Conservation (phyloP, 768 basidiomycete genomes). For the Leccinum longicurvipes region DNA sequence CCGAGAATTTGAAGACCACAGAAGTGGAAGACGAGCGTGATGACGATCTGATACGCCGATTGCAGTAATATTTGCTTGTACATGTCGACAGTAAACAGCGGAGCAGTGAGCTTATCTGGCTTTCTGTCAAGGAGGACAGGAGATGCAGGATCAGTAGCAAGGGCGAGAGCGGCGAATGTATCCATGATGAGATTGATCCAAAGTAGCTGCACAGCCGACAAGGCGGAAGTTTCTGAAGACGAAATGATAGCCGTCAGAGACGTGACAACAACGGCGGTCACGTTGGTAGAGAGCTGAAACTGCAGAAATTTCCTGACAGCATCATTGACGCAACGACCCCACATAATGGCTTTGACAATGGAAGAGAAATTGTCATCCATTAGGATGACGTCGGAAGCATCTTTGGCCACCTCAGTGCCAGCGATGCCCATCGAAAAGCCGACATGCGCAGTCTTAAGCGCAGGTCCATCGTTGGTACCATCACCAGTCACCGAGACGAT, state of each 20-base stretch:
- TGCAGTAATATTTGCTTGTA: constrained; percentile 94
- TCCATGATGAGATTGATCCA: constrained; percentile 99
- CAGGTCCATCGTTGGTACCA: constrained; percentile 97
- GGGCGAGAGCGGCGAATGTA: constrained; percentile 94
- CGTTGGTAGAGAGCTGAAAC: constrained; percentile 92
- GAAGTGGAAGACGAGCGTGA: constrained; percentile 91
- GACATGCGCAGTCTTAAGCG: constrained; percentile 91
- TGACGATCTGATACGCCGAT: constrained; percentile 77
- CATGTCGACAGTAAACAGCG: constrained; percentile 91
- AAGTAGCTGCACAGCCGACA: constrained; percentile 92
- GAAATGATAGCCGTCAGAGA: constrained; percentile 89
- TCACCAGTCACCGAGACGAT: constrained; percentile 96
- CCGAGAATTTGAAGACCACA: constrained; percentile 70
- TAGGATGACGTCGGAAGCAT: constrained; percentile 97
- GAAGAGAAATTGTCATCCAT: constrained; percentile 98
- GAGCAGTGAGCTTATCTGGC: constrained; percentile 86
- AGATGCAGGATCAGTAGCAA: constrained; percentile 94
- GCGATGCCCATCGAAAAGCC: constrained; percentile 97
- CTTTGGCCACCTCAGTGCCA: constrained; percentile 98
- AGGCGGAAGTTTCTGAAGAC: constrained; percentile 69
- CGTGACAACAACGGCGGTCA: constrained; percentile 93
- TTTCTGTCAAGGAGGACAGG: constrained; percentile 78
- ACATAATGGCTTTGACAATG: constrained; percentile 96
- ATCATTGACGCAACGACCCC: constrained; percentile 99
- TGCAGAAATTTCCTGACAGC: constrained; percentile 96